phyloP scores from a whole-genome alignment of 1,284 basidiomycete genomes.

The Ceratobasidium sp. region DNA sequence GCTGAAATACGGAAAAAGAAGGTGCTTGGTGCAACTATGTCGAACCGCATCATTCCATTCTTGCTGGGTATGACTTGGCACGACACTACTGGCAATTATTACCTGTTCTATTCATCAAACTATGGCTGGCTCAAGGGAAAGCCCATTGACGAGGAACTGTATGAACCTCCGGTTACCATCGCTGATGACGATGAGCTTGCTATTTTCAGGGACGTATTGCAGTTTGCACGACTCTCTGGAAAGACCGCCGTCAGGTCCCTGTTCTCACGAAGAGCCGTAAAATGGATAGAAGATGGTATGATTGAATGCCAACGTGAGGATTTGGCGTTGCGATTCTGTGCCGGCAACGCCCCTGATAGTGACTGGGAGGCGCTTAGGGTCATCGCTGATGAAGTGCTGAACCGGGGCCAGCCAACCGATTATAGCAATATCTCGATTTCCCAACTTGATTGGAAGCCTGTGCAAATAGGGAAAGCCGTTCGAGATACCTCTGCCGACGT shows the following conservation, averaged over 20 bases:
- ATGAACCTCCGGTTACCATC: constrained; percentile 34
- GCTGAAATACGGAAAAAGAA: constrained; percentile 16
- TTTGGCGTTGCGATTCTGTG: constrained; percentile 28
- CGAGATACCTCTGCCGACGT: constrained; percentile 24
- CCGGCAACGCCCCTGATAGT: constrained; percentile 6
- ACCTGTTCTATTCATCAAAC: constrained; percentile 31
- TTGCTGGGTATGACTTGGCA: constrained; percentile 56
- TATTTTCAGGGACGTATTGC: constrained; percentile 6
- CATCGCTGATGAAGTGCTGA: constrained; percentile 8
- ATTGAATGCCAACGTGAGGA: constrained; percentile 16
- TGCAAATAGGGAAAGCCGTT: constrained; percentile 19
- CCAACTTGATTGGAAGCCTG: constrained; percentile 40
- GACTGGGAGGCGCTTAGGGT: constrained; percentile 18
- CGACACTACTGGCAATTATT: constrained; percentile 21
- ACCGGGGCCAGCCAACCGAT: background rate
- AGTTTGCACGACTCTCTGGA: background rate
- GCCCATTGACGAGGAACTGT: constrained; percentile 30
- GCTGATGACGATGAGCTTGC: constrained; percentile 33
- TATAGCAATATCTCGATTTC: background rate
- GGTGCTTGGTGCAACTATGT: constrained; percentile 8
- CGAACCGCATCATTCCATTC: constrained; percentile 28
- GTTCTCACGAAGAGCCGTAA: constrained; percentile 11
- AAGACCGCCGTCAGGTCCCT: constrained; percentile 15
- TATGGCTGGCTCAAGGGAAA: constrained; percentile 39
- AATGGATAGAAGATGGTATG: constrained; percentile 35